These are phyloP conservation scores for Talaromyces sp. DNA, from an alignment of 2,329 filamentous ascomycete species.

Conservation along the genomic window DNA sequence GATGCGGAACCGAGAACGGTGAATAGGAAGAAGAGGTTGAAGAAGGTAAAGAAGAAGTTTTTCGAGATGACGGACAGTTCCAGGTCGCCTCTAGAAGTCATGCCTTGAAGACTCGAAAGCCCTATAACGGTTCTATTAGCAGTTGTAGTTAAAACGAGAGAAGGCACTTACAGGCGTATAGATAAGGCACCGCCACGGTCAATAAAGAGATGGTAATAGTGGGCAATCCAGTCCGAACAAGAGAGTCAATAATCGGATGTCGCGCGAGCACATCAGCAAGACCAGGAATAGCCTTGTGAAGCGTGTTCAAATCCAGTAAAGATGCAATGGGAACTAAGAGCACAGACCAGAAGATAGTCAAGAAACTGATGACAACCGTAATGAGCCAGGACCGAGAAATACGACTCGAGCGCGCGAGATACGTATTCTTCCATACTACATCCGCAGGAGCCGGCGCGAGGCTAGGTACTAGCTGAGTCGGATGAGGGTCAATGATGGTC, in stretches of 20 bases:
- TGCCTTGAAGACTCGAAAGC: slow-evolving; percentile 85
- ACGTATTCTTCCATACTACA: slow-evolving; percentile 94
- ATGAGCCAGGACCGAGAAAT: slow-evolving; percentile 79
- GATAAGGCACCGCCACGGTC: slow-evolving; percentile 84
- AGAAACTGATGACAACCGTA: slow-evolving; percentile 74
- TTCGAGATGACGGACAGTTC: slow-evolving; percentile 95
- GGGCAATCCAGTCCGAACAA: slow-evolving; percentile 84
- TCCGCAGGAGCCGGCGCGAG: slow-evolving; percentile 85
- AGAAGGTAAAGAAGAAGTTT: slow-evolving; percentile 99
- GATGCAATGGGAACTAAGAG: slow-evolving; percentile 77
- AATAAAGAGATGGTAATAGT: slow-evolving; percentile 82
- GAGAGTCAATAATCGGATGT: slow-evolving; percentile 68
- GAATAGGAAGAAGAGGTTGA: slow-evolving; percentile 97
- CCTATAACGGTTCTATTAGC: slow-evolving; percentile 36
- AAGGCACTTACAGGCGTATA: slow-evolving; percentile 73
- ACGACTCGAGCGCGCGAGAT: slow-evolving; percentile 70
- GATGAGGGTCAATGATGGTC: slow-evolving; percentile 85
- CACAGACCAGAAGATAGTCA: slow-evolving; percentile 86
- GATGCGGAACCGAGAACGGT: slow-evolving; percentile 80
- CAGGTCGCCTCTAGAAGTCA: slow-evolving; percentile 91
- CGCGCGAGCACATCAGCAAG: slow-evolving; percentile 66
- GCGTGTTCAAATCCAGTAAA: slow-evolving; percentile 76
- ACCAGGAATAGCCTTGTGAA: slow-evolving; percentile 68
- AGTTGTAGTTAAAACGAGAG: neutral
- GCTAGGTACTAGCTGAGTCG: slow-evolving; percentile 79